These are phyloP conservation scores for Favolaschia claudopus DNA, from an alignment of 768 basidiomycete species.

Conservation along the genomic window DNA sequence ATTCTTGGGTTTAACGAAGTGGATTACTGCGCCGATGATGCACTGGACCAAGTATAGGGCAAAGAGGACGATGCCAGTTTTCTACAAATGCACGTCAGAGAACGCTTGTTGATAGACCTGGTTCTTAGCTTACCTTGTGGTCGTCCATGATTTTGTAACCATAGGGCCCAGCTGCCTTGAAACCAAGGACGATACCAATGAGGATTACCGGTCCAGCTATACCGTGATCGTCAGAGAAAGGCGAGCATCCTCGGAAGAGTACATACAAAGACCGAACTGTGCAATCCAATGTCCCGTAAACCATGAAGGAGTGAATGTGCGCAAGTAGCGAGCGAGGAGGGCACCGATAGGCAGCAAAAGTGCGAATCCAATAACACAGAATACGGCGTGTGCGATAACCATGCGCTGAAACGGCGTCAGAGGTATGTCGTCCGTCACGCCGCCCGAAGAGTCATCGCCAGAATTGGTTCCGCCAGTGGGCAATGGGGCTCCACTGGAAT, in stretches of 20 bases:
- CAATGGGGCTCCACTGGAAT: constrained; percentile 21
- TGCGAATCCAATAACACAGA: constrained; percentile 59
- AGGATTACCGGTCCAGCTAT: constrained; percentile 54
- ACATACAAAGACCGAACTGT: constrained; percentile 56
- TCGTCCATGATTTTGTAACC: constrained; percentile 45
- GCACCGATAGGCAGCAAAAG: constrained; percentile 61
- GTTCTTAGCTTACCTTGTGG: constrained; percentile 52
- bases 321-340: constrained; percentile 59
- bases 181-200: constrained; percentile 53
- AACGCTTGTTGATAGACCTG: neutral
- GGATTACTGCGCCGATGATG: constrained; percentile 58
- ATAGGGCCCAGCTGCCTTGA: constrained; percentile 46
- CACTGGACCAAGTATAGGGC: constrained; percentile 59
- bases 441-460: constrained; percentile 19
- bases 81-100: constrained; percentile 36
- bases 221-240: constrained; percentile 20
- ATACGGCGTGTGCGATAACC: constrained; percentile 62
- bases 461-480: constrained; percentile 30
- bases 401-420: constrained; percentile 55
- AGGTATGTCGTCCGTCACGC: constrained; percentile 40
- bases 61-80: constrained; percentile 58
- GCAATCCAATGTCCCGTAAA: constrained; percentile 59
- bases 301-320: constrained; percentile 59
- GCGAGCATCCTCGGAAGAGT: neutral
- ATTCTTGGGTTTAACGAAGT: constrained; percentile 56